Evolutionary conservation across 1,139 yeast genomes (phyloP).

Genomic region (Kodamaea ohmeri): DNA sequence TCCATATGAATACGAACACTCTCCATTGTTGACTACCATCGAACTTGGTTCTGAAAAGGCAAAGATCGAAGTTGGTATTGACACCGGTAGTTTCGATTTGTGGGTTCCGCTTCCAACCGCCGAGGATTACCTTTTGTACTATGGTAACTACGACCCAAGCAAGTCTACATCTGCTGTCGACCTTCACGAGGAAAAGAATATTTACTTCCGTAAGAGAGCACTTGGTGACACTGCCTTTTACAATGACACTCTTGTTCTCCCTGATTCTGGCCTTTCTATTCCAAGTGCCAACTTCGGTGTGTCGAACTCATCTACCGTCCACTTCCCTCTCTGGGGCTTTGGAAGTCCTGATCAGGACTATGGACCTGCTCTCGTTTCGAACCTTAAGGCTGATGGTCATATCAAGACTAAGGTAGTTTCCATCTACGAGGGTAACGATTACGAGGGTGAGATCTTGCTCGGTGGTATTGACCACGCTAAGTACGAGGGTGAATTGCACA

Average conservation of each 20-base stretch:
- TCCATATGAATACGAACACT: slow-evolving; percentile 1
- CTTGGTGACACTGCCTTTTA: background rate
- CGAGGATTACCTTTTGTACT: background rate
- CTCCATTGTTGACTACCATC: background rate
- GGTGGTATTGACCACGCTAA: slow-evolving; percentile 59
- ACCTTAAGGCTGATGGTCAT: slow-evolving; percentile 24
- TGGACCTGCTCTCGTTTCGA: slow-evolving; percentile 20
- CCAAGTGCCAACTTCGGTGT: slow-evolving; percentile 52
- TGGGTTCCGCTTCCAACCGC: slow-evolving; percentile 42
- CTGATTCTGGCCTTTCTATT: slow-evolving; percentile 3
- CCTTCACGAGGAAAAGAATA: slow-evolving; percentile 20
- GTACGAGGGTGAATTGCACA: slow-evolving; percentile 39
- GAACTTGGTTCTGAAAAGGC: slow-evolving; percentile 23
- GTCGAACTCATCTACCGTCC: slow-evolving; percentile 53
- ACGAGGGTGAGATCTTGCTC: slow-evolving; percentile 47
- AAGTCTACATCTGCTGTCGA: slow-evolving; percentile 13
- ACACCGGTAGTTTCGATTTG: slow-evolving; percentile 67
- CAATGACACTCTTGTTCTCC: background rate
- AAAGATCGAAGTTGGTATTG: slow-evolving; percentile 44
- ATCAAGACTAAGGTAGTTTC: slow-evolving; percentile 31
- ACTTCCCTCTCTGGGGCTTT: slow-evolving; percentile 57
- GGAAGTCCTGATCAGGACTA: slow-evolving; percentile 9
- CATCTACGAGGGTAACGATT: slow-evolving; percentile 44
- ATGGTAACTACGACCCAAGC: slow-evolving; percentile 1
- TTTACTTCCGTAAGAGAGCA: slow-evolving; percentile 8